Percentiles rank a stretch among this genome's conserved stretches.
Conservation (phyloP, 164 flowering plant genomes). For the Macadamia integrifolia region DNA sequence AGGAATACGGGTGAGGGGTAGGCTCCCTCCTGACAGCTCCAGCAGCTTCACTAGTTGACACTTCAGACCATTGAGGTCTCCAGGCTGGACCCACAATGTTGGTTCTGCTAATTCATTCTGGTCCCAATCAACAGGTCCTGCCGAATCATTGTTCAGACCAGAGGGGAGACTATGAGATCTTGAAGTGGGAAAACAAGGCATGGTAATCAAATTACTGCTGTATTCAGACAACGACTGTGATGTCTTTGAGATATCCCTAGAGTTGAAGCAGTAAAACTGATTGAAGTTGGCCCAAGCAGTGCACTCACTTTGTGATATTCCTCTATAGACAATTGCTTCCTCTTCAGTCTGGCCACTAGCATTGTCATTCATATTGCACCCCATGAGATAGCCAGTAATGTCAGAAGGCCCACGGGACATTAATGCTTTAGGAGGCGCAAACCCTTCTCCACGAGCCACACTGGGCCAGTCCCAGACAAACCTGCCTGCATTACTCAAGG, state of each 20-base stretch:
- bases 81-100: slow-evolving; percentile 73
- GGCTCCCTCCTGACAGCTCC: slow-evolving; percentile 70
- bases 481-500: slow-evolving; percentile 82
- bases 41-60: slow-evolving; percentile 70
- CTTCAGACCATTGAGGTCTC: slow-evolving; percentile 76
- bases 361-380: slow-evolving; percentile 30
- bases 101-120: slow-evolving; percentile 27
- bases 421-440: slow-evolving; percentile 50
- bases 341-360: slow-evolving; percentile 44
- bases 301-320: slow-evolving; percentile 29
- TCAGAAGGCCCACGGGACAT: slow-evolving; percentile 40
- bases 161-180: slow-evolving; percentile 56
- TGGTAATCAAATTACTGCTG: slow-evolving; percentile 24
- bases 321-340: slow-evolving; percentile 56
- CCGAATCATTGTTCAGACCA: slow-evolving; percentile 43
- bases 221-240: slow-evolving; percentile 54
- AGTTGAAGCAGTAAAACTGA: slow-evolving; percentile 19
- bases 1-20: slow-evolving; percentile 62
- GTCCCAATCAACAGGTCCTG: slow-evolving; percentile 18
- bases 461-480: slow-evolving; percentile 98
- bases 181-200: slow-evolving; percentile 36
- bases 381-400: slow-evolving; percentile 29
- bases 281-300: not conserved
- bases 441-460: slow-evolving; percentile 91
- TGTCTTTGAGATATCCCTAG: slow-evolving; percentile 35